These are phyloP conservation scores for Friedmanniomyces endolithicus DNA, from an alignment of 495 filamentous ascomycete species.

Conservation along the genomic window DNA sequence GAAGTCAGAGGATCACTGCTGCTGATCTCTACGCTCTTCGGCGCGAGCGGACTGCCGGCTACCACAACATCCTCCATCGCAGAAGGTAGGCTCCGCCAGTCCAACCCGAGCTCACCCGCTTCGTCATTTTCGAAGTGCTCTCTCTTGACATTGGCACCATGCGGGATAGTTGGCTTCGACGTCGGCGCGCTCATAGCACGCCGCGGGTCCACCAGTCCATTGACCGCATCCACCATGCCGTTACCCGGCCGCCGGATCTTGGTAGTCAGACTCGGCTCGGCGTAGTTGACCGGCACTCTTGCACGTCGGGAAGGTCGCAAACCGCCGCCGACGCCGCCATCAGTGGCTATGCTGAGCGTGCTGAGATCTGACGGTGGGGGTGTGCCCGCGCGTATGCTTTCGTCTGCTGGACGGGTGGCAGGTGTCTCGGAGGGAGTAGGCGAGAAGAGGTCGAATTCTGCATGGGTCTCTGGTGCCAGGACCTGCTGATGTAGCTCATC, in stretches of 20 bases:
- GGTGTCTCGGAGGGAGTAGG: slow-evolving; percentile 29
- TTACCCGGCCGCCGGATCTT: slow-evolving; percentile 34
- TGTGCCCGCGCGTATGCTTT: slow-evolving; percentile 22
- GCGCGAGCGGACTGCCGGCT: slow-evolving; percentile 10
- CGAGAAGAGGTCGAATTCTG: slow-evolving; percentile 25
- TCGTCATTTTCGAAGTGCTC: slow-evolving; percentile 14
- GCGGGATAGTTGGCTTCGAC: neutral
- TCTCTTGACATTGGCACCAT: slow-evolving; percentile 3
- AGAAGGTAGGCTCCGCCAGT: slow-evolving; percentile 13
- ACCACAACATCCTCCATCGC: neutral
- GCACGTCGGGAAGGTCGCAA: slow-evolving; percentile 27
- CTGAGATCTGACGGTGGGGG: slow-evolving; percentile 28
- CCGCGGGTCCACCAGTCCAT: slow-evolving; percentile 12
- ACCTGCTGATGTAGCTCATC: neutral
- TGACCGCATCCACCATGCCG: slow-evolving; percentile 30
- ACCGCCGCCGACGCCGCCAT: slow-evolving; percentile 11
- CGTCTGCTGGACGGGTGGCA: slow-evolving; percentile 14
- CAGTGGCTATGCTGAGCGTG: slow-evolving; percentile 6
- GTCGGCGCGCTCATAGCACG: slow-evolving; percentile 17
- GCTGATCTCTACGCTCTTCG: neutral
- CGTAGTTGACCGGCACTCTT: slow-evolving; percentile 31
- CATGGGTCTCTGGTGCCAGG: slow-evolving; percentile 27
- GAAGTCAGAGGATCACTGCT: neutral
- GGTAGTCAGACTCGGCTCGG: slow-evolving; percentile 29
- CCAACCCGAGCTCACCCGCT: neutral